Percentiles rank a stretch among this genome's conserved stretches.
phyloP scores from a whole-genome alignment of 2,329 filamentous ascomycete species.

The Thyridium curvatum region DNA sequence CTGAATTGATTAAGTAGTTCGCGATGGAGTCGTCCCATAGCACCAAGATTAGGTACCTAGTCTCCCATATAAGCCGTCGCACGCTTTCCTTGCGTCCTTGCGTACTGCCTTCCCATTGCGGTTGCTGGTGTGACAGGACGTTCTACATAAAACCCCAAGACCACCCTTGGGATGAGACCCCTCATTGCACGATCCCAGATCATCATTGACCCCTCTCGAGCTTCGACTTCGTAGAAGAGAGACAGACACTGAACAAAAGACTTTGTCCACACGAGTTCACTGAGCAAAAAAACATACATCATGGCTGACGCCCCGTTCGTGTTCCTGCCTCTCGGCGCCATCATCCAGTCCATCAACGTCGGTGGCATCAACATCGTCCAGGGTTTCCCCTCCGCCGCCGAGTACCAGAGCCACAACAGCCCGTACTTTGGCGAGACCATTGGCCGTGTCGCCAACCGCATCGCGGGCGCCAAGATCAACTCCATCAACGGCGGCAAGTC shows the following conservation, averaged over 20 bases:
- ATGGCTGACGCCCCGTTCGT: conserved; percentile 45
- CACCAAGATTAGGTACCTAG: no score
- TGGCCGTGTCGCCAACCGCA: conserved; percentile 76
- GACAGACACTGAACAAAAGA: neutral
- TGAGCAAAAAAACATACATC: conserved; percentile 20
- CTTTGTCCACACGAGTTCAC: neutral
- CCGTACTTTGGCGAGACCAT: conserved; percentile 92
- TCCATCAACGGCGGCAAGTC: conserved; percentile 61
- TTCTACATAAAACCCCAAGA: neutral
- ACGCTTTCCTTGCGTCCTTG: no score
- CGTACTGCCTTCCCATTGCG: neutral
- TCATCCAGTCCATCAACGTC: conserved; percentile 75
- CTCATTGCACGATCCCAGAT: neutral
- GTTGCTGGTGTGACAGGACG: neutral
- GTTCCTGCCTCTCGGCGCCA: conserved; percentile 71
- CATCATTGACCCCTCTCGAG: neutral
- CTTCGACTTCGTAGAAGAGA: neutral
- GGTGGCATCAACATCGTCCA: conserved; percentile 82
- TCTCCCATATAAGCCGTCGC: no score
- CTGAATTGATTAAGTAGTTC: no score
- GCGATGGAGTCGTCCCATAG: no score
- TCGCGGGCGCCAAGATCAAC: conserved; percentile 64
- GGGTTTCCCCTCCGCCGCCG: conserved; percentile 68
- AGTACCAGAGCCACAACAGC: conserved; percentile 68
- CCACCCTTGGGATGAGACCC: neutral